Conservation (phyloP, 768 basidiomycete genomes). For the Exsudoporus frostii region DNA sequence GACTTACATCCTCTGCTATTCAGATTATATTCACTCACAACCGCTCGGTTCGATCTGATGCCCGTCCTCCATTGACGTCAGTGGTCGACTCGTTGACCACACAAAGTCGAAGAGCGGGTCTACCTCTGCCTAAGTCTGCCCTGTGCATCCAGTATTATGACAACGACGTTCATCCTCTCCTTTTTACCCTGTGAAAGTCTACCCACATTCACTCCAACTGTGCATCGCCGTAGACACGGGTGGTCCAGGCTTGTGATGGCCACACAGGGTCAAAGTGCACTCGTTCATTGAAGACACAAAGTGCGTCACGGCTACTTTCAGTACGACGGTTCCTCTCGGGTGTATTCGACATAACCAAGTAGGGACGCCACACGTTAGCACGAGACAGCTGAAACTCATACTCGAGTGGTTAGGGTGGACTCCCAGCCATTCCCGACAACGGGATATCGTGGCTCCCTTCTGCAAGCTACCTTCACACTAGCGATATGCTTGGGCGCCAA, state of each 20-base stretch:
- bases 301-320: background rate
- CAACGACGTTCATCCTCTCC: too few species aligned
- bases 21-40: background rate
- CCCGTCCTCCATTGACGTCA: background rate
- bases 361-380: background rate
- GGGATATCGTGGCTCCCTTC: background rate
- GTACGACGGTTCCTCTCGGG: background rate
- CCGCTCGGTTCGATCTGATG: background rate
- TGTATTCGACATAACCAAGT: too few species aligned
- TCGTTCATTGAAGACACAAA: background rate
- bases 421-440: background rate
- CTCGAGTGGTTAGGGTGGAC: background rate
- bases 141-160: too few species aligned
- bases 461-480: background rate
- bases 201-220: too few species aligned
- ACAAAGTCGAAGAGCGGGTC: background rate
- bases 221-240: too few species aligned
- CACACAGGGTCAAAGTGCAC: background rate
- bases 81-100: background rate
- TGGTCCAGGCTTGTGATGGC: too few species aligned
- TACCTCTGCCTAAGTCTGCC: too few species aligned
- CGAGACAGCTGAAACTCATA: background rate
- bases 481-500: background rate
- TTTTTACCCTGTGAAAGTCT: too few species aligned
- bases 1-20: background rate